These are phyloP conservation scores for Sedum album DNA, from an alignment of 164 flowering plant species.

Conservation along the genomic window DNA sequence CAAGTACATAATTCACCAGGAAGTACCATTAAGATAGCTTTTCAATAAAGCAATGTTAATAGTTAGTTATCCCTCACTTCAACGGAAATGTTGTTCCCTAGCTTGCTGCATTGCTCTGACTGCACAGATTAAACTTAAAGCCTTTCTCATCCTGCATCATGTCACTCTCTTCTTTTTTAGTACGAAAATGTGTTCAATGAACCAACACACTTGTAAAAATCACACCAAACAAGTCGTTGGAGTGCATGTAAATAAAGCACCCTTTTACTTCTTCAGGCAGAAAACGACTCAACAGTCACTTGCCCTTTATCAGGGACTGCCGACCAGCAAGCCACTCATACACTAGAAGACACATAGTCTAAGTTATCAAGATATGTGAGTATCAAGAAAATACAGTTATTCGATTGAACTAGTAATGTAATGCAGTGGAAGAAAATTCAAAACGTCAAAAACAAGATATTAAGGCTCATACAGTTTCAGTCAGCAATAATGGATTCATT, in stretches of 20 bases:
- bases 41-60: not conserved
- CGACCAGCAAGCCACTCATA: no score
- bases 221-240: not conserved
- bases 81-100: not conserved
- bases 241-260: not conserved
- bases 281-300: not conserved
- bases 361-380: no score
- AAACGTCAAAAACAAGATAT: no score
- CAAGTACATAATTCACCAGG: no score
- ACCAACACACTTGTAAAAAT: constrained; percentile 2
- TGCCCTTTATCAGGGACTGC: not conserved
- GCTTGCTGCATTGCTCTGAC: not conserved
- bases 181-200: not conserved
- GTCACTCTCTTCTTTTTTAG: constrained; percentile 1
- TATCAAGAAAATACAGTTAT: no score
- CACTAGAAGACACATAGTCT: no score
- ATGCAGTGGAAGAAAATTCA: no score
- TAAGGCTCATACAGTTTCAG: no score
- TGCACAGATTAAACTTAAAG: constrained; percentile 4
- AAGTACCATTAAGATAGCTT: not conserved
- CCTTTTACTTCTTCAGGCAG: not conserved
- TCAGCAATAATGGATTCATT: no score
- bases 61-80: not conserved
- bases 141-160: not conserved
- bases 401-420: no score